Conservation (phyloP, 1,284 basidiomycete genomes). For the Leccinum holopus region DNA sequence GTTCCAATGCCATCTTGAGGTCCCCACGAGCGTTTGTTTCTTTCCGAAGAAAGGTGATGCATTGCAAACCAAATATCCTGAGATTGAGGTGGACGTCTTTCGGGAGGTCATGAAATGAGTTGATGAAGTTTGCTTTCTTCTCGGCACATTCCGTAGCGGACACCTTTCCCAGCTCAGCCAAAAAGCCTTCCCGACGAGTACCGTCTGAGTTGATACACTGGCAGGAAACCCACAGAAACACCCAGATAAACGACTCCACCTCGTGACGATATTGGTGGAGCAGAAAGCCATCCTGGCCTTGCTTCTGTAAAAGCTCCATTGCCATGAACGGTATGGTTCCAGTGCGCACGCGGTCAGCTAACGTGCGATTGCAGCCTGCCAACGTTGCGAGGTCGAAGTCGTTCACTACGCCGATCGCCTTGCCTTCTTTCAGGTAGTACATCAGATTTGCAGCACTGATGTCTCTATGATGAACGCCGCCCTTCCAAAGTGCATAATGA, state of each 20-base stretch:
- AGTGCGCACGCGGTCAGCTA: not conserved
- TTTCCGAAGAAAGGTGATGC: not conserved
- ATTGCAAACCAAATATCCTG: not conserved
- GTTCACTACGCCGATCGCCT: not conserved
- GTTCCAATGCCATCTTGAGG: no score
- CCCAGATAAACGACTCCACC: not conserved
- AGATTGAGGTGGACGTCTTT: no score
- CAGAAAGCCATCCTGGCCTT: not conserved
- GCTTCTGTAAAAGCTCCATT: not conserved
- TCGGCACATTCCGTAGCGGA: no score
- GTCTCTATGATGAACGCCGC: not conserved
- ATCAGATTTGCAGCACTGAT: not conserved
- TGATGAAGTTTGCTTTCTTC: no score
- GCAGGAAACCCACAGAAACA: not conserved
- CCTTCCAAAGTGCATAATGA: not conserved
- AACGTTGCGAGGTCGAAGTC: not conserved
- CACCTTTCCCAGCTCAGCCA: not conserved
- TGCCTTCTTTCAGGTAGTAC: not conserved
- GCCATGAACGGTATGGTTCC: not conserved
- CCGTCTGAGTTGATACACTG: not conserved
- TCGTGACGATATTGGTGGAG: not conserved
- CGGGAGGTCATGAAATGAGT: no score
- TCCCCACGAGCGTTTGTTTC: no score
- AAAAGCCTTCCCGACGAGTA: not conserved
- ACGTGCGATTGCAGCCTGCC: not conserved